Evolutionary conservation across 108 stramenopile species (phyloP), one percentile per base, ranked within the genome.

Genomic region (Skeletonema potamos): DNA sequence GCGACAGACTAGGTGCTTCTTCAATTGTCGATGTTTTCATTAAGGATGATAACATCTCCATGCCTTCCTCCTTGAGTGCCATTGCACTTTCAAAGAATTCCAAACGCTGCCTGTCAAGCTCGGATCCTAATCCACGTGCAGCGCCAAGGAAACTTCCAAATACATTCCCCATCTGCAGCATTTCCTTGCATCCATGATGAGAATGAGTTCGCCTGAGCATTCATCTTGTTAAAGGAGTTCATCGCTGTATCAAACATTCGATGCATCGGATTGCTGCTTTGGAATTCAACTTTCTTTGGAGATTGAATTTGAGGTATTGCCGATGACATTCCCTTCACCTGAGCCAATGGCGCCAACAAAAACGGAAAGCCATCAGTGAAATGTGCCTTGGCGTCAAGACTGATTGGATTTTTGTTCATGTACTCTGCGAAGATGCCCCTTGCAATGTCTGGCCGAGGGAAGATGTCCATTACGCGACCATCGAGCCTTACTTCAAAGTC

Each of bases 341-440:
- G 89, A 13, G 90, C 77, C 55, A 93, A 66, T 2, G 94, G 92
- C 0, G 86, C 90, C 56, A 95, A 67, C 22, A 95, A 62, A 65
- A 87, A 87, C 24, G 94, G 94, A 66, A 95, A 93, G 54, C 94
- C 94, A 63, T 95, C 92, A 2, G 84, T 81, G 29, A 89, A 87
- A 46, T 78, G 83, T n/a, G 84, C 76, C 44, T 84, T 75, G 37
- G 88, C 87, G 62, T 95, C 94, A 12, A 59, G 64, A 34, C 87
- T 88, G 17, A 95, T 93, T 33, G 94, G 94, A 62, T 92, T 79
- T 59, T 92, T 86, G 33, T 64, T 65, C 64, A 95, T 43, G 65
- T 95, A 95, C 67, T 95, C 94, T 59, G 72, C 86, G 59, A 95
- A 95, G 20, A 95, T 95, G 6, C 87, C 94, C 63, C 72, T 85